Base-by-base conservation (phyloP, 2,329 filamentous ascomycete species). In the Rosellinia necatrix region DNA sequence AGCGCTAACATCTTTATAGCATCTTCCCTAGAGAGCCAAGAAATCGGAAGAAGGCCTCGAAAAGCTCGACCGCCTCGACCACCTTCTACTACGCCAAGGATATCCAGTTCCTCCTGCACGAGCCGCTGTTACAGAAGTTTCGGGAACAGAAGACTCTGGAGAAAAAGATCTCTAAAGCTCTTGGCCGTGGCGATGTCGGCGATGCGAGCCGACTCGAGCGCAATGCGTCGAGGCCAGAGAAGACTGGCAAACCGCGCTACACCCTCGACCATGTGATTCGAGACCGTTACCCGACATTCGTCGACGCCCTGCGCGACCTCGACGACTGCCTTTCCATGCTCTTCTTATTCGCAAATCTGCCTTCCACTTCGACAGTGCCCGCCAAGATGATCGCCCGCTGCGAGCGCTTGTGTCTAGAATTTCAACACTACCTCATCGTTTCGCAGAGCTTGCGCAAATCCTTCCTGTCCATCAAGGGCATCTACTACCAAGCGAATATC, bases 401-500 rank as follows among this genome's bases (percentile, higher is more conserved):
- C 79, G 92, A 97, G 78, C 87, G 91, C 52, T 79, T 99, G 51
- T 93, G 89, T 68, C 87, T 93, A 73, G 94, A 99, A 77, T 99
- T 99, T 75, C 90, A 97, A 77, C 94, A 97, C 79, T 99, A 96
- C 75, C 82, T 99, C 61, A 99, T 99, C 71, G 84, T 88, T 42
- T 96, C 93, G 37, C 86, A 96, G 76, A 92, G 90, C 67, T 78
- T 99, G 66, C 89, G 91, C 70, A 97, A 97, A 78, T 96, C 92
- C 0, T 99, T 99, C 79, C 78, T 99, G 63, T 96, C 92, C 1
- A 97, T 99, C 77, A 99, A 99, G 81, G 94, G 94, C 60, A 97
- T 99, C 69, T 99, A 99, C 79, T 99, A 97, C 76, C 93, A 97
- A 77, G 94, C 93, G 21, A 97, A 88, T 48, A 96, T 99, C 60